phyloP scores from a whole-genome alignment of 176 grass and related monocot genomes.

The Phoenix dactylifera region DNA sequence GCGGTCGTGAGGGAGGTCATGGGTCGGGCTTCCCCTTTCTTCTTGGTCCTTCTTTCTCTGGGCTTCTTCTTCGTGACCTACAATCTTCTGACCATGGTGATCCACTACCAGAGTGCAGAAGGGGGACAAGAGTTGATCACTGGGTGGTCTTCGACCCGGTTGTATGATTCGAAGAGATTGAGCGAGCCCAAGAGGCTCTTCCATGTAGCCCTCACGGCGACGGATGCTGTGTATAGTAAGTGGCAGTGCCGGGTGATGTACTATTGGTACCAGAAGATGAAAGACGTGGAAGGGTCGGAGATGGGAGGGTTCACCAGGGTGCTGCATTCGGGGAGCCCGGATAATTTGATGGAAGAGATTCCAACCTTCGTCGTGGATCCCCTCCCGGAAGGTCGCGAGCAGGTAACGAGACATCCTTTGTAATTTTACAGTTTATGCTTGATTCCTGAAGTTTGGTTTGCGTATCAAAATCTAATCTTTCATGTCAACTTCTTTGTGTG shows the following conservation, averaged over 20 bases:
- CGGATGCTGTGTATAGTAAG: slow-evolving; percentile 47
- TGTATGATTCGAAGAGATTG: slow-evolving; percentile 18
- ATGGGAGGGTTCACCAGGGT: slow-evolving; percentile 91
- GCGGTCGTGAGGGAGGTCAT: background rate
- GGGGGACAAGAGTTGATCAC: slow-evolving; percentile 20
- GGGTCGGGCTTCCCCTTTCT: slow-evolving; percentile 34
- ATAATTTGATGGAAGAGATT: slow-evolving; percentile 73
- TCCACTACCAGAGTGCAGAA: slow-evolving; percentile 21
- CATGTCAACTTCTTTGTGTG: no score
- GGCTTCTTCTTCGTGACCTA: slow-evolving; percentile 65
- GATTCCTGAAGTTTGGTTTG: no score
- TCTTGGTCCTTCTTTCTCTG: slow-evolving; percentile 43
- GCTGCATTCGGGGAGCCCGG: slow-evolving; percentile 65
- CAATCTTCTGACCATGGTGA: slow-evolving; percentile 56
- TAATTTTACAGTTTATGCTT: no score
- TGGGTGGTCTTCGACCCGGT: slow-evolving; percentile 30
- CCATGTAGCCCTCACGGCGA: slow-evolving; percentile 73
- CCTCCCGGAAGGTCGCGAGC: slow-evolving; percentile 56
- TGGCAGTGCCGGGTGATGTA: slow-evolving; percentile 89
- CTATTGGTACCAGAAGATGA: slow-evolving; percentile 80
- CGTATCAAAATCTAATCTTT: no score
- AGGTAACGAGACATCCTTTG: slow-evolving; percentile 15
- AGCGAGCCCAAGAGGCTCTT: slow-evolving; percentile 32
- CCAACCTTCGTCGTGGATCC: slow-evolving; percentile 85
- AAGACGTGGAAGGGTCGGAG: slow-evolving; percentile 39